These are phyloP conservation scores for Trametes gibbosa DNA, from an alignment of 768 basidiomycete species.

Conservation along the genomic window DNA sequence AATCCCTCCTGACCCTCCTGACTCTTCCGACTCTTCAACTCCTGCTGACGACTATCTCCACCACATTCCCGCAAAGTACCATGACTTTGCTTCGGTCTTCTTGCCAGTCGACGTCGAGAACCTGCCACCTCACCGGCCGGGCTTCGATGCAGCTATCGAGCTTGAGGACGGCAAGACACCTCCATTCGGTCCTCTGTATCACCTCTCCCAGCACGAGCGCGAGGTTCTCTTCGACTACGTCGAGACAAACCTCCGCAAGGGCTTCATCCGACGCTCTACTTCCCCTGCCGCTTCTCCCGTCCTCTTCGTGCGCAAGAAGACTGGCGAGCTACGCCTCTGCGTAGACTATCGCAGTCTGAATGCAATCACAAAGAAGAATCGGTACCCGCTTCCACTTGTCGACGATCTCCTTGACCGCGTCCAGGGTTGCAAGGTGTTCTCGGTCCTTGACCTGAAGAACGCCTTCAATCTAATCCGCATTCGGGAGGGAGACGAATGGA, in stretches of 20 bases:
- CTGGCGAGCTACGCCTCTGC: conserved; percentile 27
- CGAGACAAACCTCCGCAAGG: too few relatives aligned
- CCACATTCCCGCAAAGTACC: conserved; percentile 21
- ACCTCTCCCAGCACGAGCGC: too few relatives aligned
- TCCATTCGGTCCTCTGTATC: too few relatives aligned
- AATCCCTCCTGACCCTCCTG: not conserved
- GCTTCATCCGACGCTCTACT: too few relatives aligned
- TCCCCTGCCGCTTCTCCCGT: too few relatives aligned
- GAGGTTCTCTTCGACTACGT: too few relatives aligned
- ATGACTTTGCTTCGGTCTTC: conserved; percentile 31
- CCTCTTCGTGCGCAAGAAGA: too few relatives aligned
- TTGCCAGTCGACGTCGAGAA: conserved; percentile 24
- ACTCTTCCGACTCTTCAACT: not conserved
- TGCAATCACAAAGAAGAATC: conserved; percentile 32
- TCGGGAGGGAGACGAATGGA: conserved; percentile 34
- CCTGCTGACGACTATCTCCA: not conserved
- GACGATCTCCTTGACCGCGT: conserved; percentile 30
- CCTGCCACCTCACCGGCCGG: conserved; percentile 32
- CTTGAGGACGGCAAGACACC: conserved; percentile 30
- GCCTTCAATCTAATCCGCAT: conserved; percentile 44
- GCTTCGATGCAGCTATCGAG: conserved; percentile 37
- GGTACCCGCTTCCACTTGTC: conserved; percentile 35
- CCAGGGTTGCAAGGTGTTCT: conserved; percentile 27
- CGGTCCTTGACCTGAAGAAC: conserved; percentile 39
- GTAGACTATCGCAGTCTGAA: conserved; percentile 33